Conservation (phyloP, 352 stramenopile genomes). For the Hyaloperonospora brassicae region DNA sequence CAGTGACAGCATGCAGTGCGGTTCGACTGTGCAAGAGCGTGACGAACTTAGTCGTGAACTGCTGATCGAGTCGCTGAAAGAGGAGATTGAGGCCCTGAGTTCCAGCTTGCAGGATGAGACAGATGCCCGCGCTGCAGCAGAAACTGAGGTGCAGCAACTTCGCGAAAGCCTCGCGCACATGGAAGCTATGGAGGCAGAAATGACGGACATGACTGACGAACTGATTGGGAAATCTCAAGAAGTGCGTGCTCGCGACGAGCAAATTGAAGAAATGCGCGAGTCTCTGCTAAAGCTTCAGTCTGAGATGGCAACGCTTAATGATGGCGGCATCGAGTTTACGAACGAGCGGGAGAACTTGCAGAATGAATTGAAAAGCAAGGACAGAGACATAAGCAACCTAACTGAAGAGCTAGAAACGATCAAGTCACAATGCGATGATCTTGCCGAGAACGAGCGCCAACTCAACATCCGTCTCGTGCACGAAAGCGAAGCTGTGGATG, state of each 20-base stretch:
- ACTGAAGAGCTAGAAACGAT: slow-evolving; percentile 34
- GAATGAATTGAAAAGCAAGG: slow-evolving; percentile 28
- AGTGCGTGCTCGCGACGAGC: slow-evolving; percentile 49
- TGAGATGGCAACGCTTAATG: slow-evolving; percentile 34
- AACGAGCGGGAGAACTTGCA: slow-evolving; percentile 32
- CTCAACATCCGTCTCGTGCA: slow-evolving; percentile 34
- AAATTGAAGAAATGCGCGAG: slow-evolving; percentile 52
- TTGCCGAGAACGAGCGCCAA: slow-evolving; percentile 43
- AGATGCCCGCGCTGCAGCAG: slow-evolving; percentile 41
- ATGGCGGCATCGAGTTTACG: slow-evolving; percentile 45
- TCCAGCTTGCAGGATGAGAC: slow-evolving; percentile 57
- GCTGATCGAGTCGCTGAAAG: slow-evolving; percentile 56
- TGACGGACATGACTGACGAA: slow-evolving; percentile 73
- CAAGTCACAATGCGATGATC: slow-evolving; percentile 42
- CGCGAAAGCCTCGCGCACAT: slow-evolving; percentile 52
- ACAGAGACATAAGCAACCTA: slow-evolving; percentile 24
- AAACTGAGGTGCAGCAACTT: slow-evolving; percentile 49
- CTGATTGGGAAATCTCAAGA: slow-evolving; percentile 68
- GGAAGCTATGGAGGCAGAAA: slow-evolving; percentile 68
- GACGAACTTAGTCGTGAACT: slow-evolving; percentile 54
- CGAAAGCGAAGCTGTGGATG: slow-evolving; percentile 31
- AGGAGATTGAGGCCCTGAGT: slow-evolving; percentile 61
- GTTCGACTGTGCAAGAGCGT: slow-evolving; percentile 52
- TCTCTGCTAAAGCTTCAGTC: slow-evolving; percentile 37
- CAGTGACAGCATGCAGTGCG: slow-evolving; percentile 31